Evolutionary conservation across 352 stramenopile genomes (phyloP).

Genomic region (Phytophthora pseudosyringae): DNA sequence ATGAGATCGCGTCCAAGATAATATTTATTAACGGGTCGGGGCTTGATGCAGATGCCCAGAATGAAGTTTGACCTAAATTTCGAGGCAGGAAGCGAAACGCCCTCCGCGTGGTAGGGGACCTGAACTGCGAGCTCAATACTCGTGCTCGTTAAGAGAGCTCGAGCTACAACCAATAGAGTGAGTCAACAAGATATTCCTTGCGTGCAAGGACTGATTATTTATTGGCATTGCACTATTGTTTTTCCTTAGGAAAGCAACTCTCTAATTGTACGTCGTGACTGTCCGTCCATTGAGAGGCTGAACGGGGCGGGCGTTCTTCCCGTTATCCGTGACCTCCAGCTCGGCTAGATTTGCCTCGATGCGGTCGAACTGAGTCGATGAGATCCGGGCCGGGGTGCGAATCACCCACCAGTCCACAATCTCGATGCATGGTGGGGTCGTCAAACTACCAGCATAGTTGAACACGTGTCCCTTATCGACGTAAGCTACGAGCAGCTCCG

Average conservation of each 20-base stretch:
- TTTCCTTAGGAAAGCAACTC: background rate
- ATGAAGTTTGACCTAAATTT: too few species aligned
- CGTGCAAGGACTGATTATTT: background rate
- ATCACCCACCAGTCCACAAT: slow-evolving; percentile 47
- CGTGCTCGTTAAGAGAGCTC: too few species aligned
- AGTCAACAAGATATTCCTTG: background rate
- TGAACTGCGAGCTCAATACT: too few species aligned
- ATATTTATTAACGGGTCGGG: too few species aligned
- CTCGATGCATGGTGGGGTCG: slow-evolving; percentile 41
- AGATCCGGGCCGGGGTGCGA: slow-evolving; percentile 31
- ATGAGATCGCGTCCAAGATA: too few species aligned
- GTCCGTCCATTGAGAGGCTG: slow-evolving; percentile 37
- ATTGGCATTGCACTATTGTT: too few species aligned
- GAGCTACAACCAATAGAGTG: too few species aligned
- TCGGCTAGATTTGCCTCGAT: slow-evolving; percentile 29
- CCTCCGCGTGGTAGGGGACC: too few species aligned
- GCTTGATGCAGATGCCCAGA: too few species aligned
- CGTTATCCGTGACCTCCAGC: slow-evolving; percentile 28
- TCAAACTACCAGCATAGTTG: slow-evolving; percentile 47
- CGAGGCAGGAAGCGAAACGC: too few species aligned
- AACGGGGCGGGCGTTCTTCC: slow-evolving; percentile 35
- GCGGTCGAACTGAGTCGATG: slow-evolving; percentile 29
- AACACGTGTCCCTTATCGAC: slow-evolving; percentile 46
- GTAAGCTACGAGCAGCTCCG: slow-evolving; percentile 48
- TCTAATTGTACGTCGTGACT: slow-evolving; percentile 37